Evolutionary conservation across 139 green algal genomes (phyloP), one percentile per base, ranked within the genome.

Genomic region (Chlamydomonas urium): DNA sequence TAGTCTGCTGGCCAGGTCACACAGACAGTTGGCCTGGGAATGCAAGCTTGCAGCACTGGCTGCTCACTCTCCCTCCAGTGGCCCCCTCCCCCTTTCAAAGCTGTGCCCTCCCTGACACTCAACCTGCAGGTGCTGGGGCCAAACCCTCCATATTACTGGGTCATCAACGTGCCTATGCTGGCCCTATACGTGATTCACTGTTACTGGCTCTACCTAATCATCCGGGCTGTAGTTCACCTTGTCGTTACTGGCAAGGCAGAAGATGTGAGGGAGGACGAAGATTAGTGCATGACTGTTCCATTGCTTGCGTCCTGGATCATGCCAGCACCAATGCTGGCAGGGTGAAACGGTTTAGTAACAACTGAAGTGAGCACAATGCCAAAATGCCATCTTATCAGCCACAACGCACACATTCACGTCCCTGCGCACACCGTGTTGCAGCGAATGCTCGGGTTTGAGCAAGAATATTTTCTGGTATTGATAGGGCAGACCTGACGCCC

Each of bases 161-260:
- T 74, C 17, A 82, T 93, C 34, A 89, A 86, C 62, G 48, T 3
- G 1, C 56, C 88, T 61, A 74, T 90, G 26, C 65, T 71, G 26
- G 38, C 79, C 63, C 80, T 95, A 53, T 77, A 88, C 36, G 69
- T 79, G 35, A 75, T 95, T 62, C 86, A 95, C 66, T 48, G 89
- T 2, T 95, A 95, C 74, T 95, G 90, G 90, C 91, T 90, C 37
- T 72, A 59, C 1, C 79, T 95, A 17, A 93, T 95, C 37, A 33
- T 84, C 47, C 47, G 65, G 2, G 74, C 90, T 1, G 82, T 81
- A 1, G 81, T 45, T 29, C 38, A 67, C 14, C 77, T 73, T 28
- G 2, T 92, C 0, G 53, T 38, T 0, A 77, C 69, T 1, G 83
- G 83, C 2, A 62, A 72, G 24, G 50, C 73, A 0, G 35, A 80